Conservation (phyloP, 108 stramenopile species). For the Discostella stelligeroides region DNA sequence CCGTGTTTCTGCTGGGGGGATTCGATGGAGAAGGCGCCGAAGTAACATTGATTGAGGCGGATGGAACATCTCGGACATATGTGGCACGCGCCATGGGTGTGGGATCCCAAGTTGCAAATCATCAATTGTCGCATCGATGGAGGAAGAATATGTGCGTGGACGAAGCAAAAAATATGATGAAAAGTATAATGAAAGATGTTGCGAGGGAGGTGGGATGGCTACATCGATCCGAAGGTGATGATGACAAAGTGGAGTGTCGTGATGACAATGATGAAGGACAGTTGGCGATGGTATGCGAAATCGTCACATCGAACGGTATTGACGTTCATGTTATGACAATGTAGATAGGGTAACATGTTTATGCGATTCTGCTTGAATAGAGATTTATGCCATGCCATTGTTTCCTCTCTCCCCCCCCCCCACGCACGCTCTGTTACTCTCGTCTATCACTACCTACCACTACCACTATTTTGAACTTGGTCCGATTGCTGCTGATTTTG, state of each 20-base stretch:
- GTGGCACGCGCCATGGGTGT: conserved; percentile 46
- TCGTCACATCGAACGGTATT: conserved; percentile 40
- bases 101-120: conserved; percentile 23
- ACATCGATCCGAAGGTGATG: background rate
- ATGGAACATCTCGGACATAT: conserved; percentile 37
- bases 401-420: too few relatives aligned
- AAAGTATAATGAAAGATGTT: conserved; percentile 25
- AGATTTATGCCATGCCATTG: too few relatives aligned
- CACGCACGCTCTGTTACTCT: too few relatives aligned
- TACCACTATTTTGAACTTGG: background rate
- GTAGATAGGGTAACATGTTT: too few relatives aligned
- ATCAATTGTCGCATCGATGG: conserved; percentile 30
- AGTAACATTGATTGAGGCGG: conserved; percentile 31
- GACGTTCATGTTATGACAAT: conserved; percentile 17
- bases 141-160: conserved; percentile 16
- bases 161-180: conserved; percentile 20
- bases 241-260: background rate
- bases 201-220: conserved; percentile 33
- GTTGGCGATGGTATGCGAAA: conserved; percentile 18
- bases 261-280: conserved; percentile 1
- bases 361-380: too few relatives aligned
- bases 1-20: conserved; percentile 29
- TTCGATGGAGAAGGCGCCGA: conserved; percentile 4
- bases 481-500: background rate
- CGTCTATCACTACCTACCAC: background rate